A percentile compares a stretch with the other conserved stretches of the same genome.
phyloP scores from a whole-genome alignment of 345 rosid species.

The Toxicodendron radicans region DNA sequence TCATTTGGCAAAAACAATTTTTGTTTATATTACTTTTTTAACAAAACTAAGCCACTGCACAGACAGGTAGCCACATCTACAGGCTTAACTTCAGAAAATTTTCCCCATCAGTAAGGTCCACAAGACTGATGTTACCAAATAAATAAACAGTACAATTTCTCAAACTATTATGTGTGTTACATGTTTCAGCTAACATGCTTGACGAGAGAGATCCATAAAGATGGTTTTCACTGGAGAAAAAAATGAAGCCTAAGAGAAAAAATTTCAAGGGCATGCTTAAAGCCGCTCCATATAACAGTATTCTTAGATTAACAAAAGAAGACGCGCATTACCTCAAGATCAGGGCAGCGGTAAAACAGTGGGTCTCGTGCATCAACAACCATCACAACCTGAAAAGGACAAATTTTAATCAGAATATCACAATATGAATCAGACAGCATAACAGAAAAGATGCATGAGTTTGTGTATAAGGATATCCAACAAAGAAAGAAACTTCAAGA shows the following conservation, averaged over 20 bases:
- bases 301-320: conserved; percentile 2
- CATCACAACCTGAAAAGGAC: conserved; percentile 76
- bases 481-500: neutral
- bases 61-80: neutral
- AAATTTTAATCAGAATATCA: conserved; percentile 6
- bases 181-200: neutral
- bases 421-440: neutral
- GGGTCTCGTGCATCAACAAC: conserved; percentile 98
- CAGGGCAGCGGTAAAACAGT: conserved; percentile 83
- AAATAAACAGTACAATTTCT: neutral
- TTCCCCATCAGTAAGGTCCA: too few species aligned
- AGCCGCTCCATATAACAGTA: neutral
- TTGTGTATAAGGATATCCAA: neutral
- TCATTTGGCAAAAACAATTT: neutral
- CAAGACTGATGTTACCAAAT: neutral
- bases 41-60: neutral
- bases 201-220: neutral
- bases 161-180: neutral
- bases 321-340: conserved; percentile 72
- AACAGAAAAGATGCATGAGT: neutral
- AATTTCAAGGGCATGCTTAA: neutral
- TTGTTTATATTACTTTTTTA: too few species aligned
- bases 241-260: neutral
- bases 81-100: neutral
- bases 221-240: neutral